These are phyloP conservation scores for Sugiyamaella japonica DNA, from an alignment of 1,139 yeast species.

Conservation along the genomic window DNA sequence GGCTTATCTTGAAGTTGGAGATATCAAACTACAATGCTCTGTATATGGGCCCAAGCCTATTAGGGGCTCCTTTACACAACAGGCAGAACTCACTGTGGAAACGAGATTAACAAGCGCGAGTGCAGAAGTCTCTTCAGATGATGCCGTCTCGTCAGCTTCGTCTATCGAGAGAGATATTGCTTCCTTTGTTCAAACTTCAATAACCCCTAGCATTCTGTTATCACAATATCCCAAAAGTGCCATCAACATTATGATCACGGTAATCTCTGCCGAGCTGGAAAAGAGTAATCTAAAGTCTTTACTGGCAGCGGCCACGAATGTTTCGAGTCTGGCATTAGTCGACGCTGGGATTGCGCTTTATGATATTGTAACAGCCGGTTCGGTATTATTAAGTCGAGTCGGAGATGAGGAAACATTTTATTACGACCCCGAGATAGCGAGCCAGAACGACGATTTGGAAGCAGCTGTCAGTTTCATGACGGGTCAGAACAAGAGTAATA, in stretches of 20 bases:
- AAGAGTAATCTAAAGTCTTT: constrained; percentile 40
- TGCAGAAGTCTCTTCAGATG: constrained; percentile 35
- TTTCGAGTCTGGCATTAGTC: constrained; percentile 70
- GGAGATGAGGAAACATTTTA: constrained; percentile 9
- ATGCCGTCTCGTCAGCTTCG: constrained; percentile 31
- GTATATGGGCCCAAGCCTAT: constrained; percentile 91
- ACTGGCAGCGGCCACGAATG: constrained; percentile 49
- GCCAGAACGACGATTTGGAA: constrained; percentile 35
- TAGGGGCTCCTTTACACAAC: constrained; percentile 68
- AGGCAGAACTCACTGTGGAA: constrained; percentile 69
- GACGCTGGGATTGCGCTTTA: constrained; percentile 80
- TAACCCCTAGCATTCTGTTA: constrained; percentile 62
- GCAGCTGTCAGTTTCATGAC: constrained; percentile 55
- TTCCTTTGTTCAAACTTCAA: constrained; percentile 57
- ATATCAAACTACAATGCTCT: constrained; percentile 62
- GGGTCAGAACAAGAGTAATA: constrained; percentile 50
- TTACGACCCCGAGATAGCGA: constrained; percentile 25
- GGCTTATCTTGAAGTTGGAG: constrained; percentile 69
- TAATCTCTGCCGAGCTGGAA: constrained; percentile 48
- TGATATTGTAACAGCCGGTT: constrained; percentile 77
- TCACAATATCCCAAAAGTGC: constrained; percentile 86
- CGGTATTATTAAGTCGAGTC: constrained; percentile 37
- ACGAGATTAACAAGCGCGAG: constrained; percentile 52
- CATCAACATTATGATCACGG: constrained; percentile 73
- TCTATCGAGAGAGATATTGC: constrained; percentile 52